Conservation (phyloP, 768 basidiomycete genomes). For the Lentinula raphanica region DNA sequence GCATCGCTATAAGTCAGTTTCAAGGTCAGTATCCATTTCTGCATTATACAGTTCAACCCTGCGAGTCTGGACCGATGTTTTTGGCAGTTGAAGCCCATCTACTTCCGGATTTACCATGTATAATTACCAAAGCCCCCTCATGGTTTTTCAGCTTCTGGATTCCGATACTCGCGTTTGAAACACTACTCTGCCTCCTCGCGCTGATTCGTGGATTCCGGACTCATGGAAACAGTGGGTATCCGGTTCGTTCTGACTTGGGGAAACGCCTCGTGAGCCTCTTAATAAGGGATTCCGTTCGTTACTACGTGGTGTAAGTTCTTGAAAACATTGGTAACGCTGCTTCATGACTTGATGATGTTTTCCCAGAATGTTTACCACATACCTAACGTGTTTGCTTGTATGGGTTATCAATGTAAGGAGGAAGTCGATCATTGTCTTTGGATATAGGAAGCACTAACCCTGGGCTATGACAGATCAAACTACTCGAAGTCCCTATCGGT, state of each 20-base stretch:
- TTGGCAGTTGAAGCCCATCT: background rate
- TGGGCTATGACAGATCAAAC: conserved; percentile 30
- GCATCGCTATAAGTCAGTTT: conserved; percentile 26
- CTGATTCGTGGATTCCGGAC: conserved; percentile 44
- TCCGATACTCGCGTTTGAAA: conserved; percentile 51
- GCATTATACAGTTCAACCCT: background rate
- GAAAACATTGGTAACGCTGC: background rate
- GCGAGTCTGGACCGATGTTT: too few relatives aligned
- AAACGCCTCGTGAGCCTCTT: conserved; percentile 42
- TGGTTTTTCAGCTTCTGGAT: conserved; percentile 58
- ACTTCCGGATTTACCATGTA: conserved; percentile 30
- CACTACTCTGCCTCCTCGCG: conserved; percentile 45
- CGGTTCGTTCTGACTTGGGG: conserved; percentile 34
- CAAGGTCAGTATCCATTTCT: background rate
- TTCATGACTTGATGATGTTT: background rate
- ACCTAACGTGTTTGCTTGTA: conserved; percentile 43
- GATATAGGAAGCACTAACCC: too few relatives aligned
- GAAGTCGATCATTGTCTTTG: too few relatives aligned
- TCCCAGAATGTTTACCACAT: conserved; percentile 49
- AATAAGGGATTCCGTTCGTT: conserved; percentile 51
- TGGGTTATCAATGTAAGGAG: conserved; percentile 33
- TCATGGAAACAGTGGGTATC: conserved; percentile 29
- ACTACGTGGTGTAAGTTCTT: conserved; percentile 48
- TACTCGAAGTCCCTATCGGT: conserved; percentile 50
- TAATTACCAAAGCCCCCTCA: conserved; percentile 29